Evolutionary conservation across 2,329 filamentous ascomycete species (phyloP), one percentile per base, ranked within the genome.

Genomic region (Xylariaceae sp.): DNA sequence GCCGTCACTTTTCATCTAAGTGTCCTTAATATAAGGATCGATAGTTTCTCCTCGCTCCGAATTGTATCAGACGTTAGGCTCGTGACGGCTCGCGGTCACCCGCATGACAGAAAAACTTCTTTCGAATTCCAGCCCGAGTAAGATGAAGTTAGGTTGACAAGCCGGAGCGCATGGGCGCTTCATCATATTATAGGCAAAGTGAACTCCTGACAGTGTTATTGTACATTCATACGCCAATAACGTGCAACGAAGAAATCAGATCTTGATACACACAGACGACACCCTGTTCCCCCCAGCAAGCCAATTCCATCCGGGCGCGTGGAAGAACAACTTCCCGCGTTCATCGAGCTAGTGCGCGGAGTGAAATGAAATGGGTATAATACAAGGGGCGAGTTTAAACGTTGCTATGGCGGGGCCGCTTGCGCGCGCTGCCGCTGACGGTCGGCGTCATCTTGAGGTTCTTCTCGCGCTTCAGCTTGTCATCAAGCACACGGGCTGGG

Each of bases 391-490:
- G 42, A n/a, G 11, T 17, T 62, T 64, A 72, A 6, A 67, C 71
- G 56, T 74, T 75, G 74, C 80, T 83, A 73, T 82, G 80, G 11
- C 83, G 77, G 2, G 81, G 73, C 35, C 84, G 78, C 72, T 87
- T 87, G 70, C 83, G 80, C 6, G 72, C 78, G 69, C 80, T 83
- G 66, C 75, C 72, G 2, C 72, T 66, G 2, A 71, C 78, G 69
- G 80, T 83, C 66, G 82, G 80, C 56, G 84, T 80, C 74, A 83
- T 76, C 73, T 85, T 86, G 54, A 84, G 81, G 74, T 77, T 82
- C 68, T 78, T 79, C 69, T 87, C 84, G 66, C 82, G 77, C 78
- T 83, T 85, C 77, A 86, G 81, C 74, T 87, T 87, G 71, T 86
- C 81, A 76, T 87, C 83, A 72, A 87, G 74, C 17, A 87, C 83